phyloP scores from a whole-genome alignment of 495 filamentous ascomycete species.

The Tetracladium setigerum region DNA sequence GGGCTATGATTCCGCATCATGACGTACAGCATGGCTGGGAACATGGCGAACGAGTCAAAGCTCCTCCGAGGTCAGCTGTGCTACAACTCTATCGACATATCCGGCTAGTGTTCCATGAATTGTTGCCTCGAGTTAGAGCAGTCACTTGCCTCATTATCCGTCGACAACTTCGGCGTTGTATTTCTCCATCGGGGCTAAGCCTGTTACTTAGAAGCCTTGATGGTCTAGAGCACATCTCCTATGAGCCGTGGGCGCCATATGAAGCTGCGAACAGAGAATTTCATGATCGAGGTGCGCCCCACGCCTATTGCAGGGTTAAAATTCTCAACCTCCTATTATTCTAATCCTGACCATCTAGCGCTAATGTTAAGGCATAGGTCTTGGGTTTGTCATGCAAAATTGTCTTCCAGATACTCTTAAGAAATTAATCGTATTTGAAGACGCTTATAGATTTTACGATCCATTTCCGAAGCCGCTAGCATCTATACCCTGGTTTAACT shows the following conservation, averaged over 20 bases:
- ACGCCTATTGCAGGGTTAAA: neutral
- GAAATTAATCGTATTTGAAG: conserved; percentile 14
- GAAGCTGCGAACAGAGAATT: conserved; percentile 4
- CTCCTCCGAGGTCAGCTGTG: conserved; percentile 13
- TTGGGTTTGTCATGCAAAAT: neutral
- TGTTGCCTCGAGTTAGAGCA: conserved; percentile 12
- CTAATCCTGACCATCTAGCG: neutral
- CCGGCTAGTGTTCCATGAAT: conserved; percentile 5
- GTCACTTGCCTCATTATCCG: conserved; percentile 17
- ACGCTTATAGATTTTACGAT: conserved; percentile 2
- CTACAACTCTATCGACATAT: conserved; percentile 13
- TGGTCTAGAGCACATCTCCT: conserved; percentile 11
- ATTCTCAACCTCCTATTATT: neutral
- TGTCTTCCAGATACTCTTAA: conserved; percentile 13
- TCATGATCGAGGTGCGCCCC: conserved; percentile 6
- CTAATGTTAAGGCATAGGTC: neutral
- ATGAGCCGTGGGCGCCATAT: conserved; percentile 12
- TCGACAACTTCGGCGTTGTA: conserved; percentile 20
- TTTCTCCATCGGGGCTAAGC: conserved; percentile 7
- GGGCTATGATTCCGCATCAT: conserved; percentile 2
- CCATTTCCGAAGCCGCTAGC: neutral
- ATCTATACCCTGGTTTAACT: neutral
- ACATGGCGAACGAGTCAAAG: conserved; percentile 15
- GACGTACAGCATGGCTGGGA: conserved; percentile 15
- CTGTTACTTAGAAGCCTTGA: conserved; percentile 10